phyloP scores from a whole-genome alignment of 2,329 filamentous ascomycete species.

The Pezicula neosporulosa region DNA sequence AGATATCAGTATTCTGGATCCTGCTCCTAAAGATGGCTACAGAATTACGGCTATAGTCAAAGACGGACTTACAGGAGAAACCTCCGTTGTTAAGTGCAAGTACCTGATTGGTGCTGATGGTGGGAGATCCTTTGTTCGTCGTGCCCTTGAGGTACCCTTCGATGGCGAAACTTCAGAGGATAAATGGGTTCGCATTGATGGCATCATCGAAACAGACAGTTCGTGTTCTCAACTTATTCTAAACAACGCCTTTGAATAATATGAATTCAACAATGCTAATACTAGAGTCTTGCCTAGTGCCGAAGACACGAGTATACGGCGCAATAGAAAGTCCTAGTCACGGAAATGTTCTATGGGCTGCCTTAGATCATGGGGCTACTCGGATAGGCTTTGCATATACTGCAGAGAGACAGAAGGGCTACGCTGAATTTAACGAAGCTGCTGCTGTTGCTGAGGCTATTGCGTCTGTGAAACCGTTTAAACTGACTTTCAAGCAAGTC shows the following conservation, averaged over 20 bases:
- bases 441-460: constrained; percentile 51
- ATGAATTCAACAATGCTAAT: constrained; percentile 37
- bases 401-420: constrained; percentile 34
- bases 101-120: constrained; percentile 51
- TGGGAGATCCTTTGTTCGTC: constrained; percentile 44
- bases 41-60: constrained; percentile 14
- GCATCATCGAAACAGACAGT: constrained; percentile 25
- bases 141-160: constrained; percentile 42
- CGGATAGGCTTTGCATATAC: constrained; percentile 51
- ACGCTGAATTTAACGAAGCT: constrained; percentile 37
- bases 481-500: constrained; percentile 35
- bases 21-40: constrained; percentile 14
- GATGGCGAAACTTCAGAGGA: constrained; percentile 46
- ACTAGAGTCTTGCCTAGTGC: constrained; percentile 26
- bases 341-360: constrained; percentile 52
- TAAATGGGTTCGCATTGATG: constrained; percentile 52
- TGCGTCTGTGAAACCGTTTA: constrained; percentile 38
- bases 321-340: constrained; percentile 48
- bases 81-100: constrained; percentile 33
- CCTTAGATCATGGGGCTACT: constrained; percentile 48
- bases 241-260: too few relatives aligned
- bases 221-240: too few relatives aligned
- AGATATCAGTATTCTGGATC: constrained; percentile 15
- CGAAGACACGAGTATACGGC: constrained; percentile 42
- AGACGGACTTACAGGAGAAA: constrained; percentile 21